Percentiles rank a stretch among this genome's conserved stretches.
These are phyloP conservation scores for Trichosanthes truncata DNA, from an alignment of 306 rosid species.

Conservation along the genomic window DNA sequence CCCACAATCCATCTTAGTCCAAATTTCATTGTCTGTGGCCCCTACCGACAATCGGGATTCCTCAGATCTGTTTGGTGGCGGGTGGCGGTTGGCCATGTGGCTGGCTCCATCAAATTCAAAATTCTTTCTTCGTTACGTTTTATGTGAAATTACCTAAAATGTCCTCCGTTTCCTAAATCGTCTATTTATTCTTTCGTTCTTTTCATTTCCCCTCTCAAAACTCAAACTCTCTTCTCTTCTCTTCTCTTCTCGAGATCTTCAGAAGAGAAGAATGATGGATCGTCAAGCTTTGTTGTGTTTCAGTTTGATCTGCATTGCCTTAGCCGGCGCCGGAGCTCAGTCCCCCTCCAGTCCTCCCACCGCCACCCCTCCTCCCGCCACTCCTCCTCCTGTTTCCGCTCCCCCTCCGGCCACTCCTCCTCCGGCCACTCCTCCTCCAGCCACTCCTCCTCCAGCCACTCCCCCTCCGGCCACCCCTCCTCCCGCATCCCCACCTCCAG, in stretches of 20 bases:
- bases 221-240: background rate
- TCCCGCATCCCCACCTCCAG: constrained; percentile 31
- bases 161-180: background rate
- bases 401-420: constrained; percentile 38
- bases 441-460: constrained; percentile 30
- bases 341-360: constrained; percentile 54
- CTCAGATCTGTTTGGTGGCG: constrained; percentile 9
- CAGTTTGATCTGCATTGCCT: constrained; percentile 39
- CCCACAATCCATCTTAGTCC: background rate
- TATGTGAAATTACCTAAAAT: background rate
- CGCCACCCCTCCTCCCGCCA: constrained; percentile 16
- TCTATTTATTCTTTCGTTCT: constrained; percentile 22
- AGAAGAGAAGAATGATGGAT: constrained; percentile 14
- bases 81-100: constrained; percentile 15
- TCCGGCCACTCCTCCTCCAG: constrained; percentile 19
- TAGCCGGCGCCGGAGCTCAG: constrained; percentile 51
- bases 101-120: background rate
- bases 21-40: background rate
- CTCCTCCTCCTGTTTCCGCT: background rate
- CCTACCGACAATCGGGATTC: background rate
- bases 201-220: background rate
- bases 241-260: background rate
- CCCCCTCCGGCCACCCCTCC: constrained; percentile 25
- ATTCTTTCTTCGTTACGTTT: background rate
- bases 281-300: constrained; percentile 15